A percentile compares a stretch with the other conserved stretches of the same genome.
Conservation (phyloP, 768 basidiomycete genomes). For the Obba rivulosa region DNA sequence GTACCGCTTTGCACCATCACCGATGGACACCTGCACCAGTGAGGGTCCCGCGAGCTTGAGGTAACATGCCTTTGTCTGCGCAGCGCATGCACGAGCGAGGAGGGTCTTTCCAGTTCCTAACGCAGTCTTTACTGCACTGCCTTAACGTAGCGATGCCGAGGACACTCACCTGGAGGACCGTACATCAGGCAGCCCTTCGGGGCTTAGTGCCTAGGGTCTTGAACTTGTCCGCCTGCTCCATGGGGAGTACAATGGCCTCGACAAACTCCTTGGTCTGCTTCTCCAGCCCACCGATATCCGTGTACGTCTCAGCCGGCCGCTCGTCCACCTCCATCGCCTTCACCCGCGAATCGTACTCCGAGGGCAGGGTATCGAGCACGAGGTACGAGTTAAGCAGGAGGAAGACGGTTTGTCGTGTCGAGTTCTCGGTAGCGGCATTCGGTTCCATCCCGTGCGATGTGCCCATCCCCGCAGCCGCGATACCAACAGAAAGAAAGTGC, state of each 20-base stretch:
- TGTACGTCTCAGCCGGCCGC: constrained; percentile 93
- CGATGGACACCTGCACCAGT: constrained; percentile 99
- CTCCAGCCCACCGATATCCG: constrained; percentile 96
- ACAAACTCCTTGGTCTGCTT: constrained; percentile 99
- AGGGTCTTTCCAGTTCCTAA: constrained; percentile 95
- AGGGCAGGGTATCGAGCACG: constrained; percentile 90
- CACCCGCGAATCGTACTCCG: constrained; percentile 96
- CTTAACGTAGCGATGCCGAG: neutral
- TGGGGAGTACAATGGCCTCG: constrained; percentile 96
- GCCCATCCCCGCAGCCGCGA: no score
- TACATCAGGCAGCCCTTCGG: constrained; percentile 99
- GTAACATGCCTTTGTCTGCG: constrained; percentile 96
- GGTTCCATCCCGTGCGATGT: no score
- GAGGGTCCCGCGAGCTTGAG: constrained; percentile 97
- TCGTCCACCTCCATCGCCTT: constrained; percentile 99
- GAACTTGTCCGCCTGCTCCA: constrained; percentile 98
- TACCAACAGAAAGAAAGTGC: no score
- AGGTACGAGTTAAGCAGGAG: constrained; percentile 97
- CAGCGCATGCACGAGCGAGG: constrained; percentile 95
- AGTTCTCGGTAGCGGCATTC: constrained; percentile 99
- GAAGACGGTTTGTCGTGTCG: constrained; percentile 97
- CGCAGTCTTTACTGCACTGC: constrained; percentile 1
- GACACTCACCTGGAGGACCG: constrained; percentile 82
- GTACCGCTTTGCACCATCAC: constrained; percentile 97
- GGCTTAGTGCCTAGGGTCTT: constrained; percentile 97